Conservation (phyloP, 306 rosid genomes). For the Acacia acuminata region DNA sequence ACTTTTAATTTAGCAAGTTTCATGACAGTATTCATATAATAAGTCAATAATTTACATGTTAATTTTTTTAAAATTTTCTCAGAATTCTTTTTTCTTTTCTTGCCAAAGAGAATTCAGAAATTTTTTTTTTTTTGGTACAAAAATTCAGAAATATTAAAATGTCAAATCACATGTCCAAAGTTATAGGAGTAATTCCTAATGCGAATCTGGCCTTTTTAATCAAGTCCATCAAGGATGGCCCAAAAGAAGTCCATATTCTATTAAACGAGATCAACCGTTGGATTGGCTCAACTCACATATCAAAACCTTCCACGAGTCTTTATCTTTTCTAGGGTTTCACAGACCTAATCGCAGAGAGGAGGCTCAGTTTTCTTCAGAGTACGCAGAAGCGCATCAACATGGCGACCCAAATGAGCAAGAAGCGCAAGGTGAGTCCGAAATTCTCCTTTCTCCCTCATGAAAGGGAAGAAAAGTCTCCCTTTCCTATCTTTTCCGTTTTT, state of each 20-base stretch:
- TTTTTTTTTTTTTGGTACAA: too few relatives aligned
- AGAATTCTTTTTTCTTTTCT: too few relatives aligned
- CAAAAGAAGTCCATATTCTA: neutral
- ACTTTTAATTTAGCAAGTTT: too few relatives aligned
- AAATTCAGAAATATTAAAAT: too few relatives aligned
- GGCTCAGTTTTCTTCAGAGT: constrained; percentile 1
- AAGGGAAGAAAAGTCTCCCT: neutral
- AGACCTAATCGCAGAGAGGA: neutral
- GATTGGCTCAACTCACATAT: neutral
- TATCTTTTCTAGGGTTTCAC: constrained; percentile 22
- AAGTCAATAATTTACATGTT: too few relatives aligned
- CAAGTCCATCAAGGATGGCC: neutral
- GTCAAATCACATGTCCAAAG: too few relatives aligned
- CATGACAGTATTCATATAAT: too few relatives aligned
- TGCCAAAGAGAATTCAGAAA: too few relatives aligned
- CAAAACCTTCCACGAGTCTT: neutral
- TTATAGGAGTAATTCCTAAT: neutral
- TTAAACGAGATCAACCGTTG: neutral
- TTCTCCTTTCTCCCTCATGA: neutral
- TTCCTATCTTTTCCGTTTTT: neutral
- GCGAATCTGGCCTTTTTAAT: neutral
- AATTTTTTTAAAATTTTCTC: too few relatives aligned
- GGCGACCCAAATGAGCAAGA: constrained; percentile 59
- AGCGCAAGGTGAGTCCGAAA: constrained; percentile 39
- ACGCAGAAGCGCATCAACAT: constrained; percentile 22